Evolutionary conservation across 2,329 filamentous ascomycete species (phyloP), one percentile per base, ranked within the genome.

Genomic region (Penicillium sp.): DNA sequence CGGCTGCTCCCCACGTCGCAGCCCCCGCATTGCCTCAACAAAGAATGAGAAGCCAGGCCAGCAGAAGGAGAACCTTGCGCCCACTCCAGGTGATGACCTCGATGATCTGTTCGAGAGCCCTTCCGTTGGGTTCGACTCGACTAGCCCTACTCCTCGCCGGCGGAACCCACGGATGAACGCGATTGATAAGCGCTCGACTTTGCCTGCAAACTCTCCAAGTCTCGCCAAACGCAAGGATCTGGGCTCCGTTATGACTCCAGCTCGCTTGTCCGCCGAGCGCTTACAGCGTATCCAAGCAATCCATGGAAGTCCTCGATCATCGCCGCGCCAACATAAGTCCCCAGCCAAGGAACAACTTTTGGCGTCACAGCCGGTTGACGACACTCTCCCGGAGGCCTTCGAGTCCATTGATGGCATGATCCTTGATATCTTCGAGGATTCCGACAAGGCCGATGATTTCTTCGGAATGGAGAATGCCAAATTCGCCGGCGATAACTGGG

Each of bases 61-160:
- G 55, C 73, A 74, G 55, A 85, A 86, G 62, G 84, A 86, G 67
- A 86, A 86, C 58, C 72, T 72, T 45, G 76, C 75, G 11, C 77
- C 79, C 6, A 65, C 69, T 9, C 55, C 69, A 18, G 70, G 74
- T 35, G 81, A 86, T 57, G 80, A 82, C 34, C 70, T 89, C 6
- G 81, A 84, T 38, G 78, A 81, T 46, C 79, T 94, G 4, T 92
- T 94, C 63, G 85, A 86, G 53, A 80, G 87, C 50, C 75, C 51
- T 58, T 67, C 61, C 69, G 79, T 62, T 78, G 68, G 71, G 73
- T 48, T 85, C 76, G 48, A 85, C 78, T 4, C 79, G 79, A 55
- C 82, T 81, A 81, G 79, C 67, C 74, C 77, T 53, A 71, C 76
- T 34, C 77, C 76, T 47, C 73, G 74, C 35, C 83, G 81, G 60